Evolutionary conservation across 2,329 filamentous ascomycete genomes (phyloP).

Genomic region (Thermomyces lanuginosus): DNA sequence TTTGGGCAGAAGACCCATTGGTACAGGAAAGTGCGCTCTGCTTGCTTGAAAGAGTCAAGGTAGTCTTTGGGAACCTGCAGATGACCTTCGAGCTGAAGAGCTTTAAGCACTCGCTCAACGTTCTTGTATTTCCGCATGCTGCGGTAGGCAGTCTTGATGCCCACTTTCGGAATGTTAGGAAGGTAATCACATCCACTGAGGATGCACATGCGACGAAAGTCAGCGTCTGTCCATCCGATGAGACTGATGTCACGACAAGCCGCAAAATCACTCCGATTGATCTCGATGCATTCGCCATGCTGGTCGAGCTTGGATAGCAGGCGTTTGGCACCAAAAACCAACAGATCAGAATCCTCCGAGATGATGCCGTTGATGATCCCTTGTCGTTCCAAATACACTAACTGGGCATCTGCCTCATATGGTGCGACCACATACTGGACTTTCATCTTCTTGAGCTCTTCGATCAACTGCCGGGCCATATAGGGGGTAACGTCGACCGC

Average conservation of each 20-base stretch:
- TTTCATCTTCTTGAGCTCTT: constrained; percentile 65
- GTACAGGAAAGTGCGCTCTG: constrained; percentile 82
- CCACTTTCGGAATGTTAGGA: constrained; percentile 67
- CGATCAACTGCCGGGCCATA: constrained; percentile 84
- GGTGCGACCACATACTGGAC: constrained; percentile 86
- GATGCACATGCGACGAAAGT: constrained; percentile 92
- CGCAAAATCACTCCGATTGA: constrained; percentile 77
- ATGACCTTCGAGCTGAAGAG: constrained; percentile 80
- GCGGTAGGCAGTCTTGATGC: constrained; percentile 83
- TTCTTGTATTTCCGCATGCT: constrained; percentile 81
- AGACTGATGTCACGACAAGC: constrained; percentile 76
- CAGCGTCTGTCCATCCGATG: constrained; percentile 76
- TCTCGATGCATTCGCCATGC: constrained; percentile 82
- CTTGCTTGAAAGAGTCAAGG: constrained; percentile 62
- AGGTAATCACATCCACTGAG: constrained; percentile 93
- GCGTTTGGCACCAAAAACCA: constrained; percentile 85
- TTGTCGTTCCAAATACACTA: constrained; percentile 79
- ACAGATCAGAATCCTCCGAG: constrained; percentile 87
- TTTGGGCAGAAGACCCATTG: constrained; percentile 85
- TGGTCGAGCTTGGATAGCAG: constrained; percentile 88
- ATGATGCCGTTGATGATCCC: constrained; percentile 76
- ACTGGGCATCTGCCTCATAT: constrained; percentile 93
- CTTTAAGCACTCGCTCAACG: constrained; percentile 63
- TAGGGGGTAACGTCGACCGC: constrained; percentile 88
- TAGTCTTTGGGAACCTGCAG: constrained; percentile 67